Base-by-base conservation (phyloP, 225 moss, liverwort and hornwort species). In the Takakia lepidozioides region DNA sequence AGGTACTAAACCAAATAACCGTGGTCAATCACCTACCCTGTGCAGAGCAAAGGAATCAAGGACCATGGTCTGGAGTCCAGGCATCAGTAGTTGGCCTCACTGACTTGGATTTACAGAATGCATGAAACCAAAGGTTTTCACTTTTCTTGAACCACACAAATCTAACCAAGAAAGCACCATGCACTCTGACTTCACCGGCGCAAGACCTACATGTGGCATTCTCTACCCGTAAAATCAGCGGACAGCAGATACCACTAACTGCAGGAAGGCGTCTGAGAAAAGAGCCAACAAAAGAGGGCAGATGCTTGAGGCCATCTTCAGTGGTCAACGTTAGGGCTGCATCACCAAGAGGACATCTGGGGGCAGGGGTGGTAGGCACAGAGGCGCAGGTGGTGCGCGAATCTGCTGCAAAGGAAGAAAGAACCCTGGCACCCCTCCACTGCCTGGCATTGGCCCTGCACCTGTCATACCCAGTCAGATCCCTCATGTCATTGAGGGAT, bases 321-420 rank as follows among this genome's bases (percentile, higher is more conserved):
- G 81, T 57, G 27, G 84, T 95, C 54, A 68, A 67, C 27, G 65
- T 57, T 56, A 67, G 78, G 67, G 72, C 64, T 25, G 64, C 62
- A 49, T 81, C 81, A 42, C 65, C 71, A 60, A 89, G 86, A 39
- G 83, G 82, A 23, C 93, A 86, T 43, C 93, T 86, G 93, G 84
- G 30, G 93, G 89, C 58, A 90, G 61, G 25, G 89, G 89, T 68
- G 87, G 90, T 15, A 87, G 84, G 22, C 95, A 65, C 8, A 68
- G 75, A 38, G 67, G 63, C 45, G 78, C 66, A 48, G 72, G 81
- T 24, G 76, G 77, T 43, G 76, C 74, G 54, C 67, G 68, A 48
- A 80, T 87, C 52, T 82, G 86, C 80, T 87, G 80, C 51, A 63
- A 42, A 47, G 80, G 84, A 66, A 86, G 52, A 26, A 74, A 69